These are phyloP conservation scores for Penicillium sp. DNA, from an alignment of 2,329 filamentous ascomycete species.

Conservation along the genomic window DNA sequence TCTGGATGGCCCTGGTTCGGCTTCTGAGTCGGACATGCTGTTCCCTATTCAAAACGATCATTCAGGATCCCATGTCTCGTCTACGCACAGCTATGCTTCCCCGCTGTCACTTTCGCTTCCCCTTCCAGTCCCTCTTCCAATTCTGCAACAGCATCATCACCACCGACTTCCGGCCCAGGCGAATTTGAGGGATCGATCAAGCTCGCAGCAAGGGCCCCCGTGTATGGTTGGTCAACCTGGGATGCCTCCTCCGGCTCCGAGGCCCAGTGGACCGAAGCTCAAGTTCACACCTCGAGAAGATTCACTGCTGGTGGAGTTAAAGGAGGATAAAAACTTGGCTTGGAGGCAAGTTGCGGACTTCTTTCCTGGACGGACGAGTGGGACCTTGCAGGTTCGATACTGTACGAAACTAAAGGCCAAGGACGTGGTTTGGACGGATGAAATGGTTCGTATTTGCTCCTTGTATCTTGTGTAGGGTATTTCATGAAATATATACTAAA, in stretches of 20 bases:
- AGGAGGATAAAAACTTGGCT: conserved; percentile 90
- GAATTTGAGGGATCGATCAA: conserved; percentile 34
- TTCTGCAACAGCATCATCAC: conserved; percentile 68
- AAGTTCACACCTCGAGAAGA: conserved; percentile 95
- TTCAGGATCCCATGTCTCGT: conserved; percentile 28
- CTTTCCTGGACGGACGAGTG: conserved; percentile 86
- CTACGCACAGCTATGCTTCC: conserved; percentile 37
- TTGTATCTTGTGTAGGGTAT: background rate
- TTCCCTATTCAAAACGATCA: conserved; percentile 34
- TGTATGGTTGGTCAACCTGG: conserved; percentile 83
- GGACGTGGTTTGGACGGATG: conserved; percentile 88
- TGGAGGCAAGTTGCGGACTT: conserved; percentile 99
- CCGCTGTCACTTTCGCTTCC: conserved; percentile 45
- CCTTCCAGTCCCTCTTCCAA: conserved; percentile 15
- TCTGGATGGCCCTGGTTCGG: conserved; percentile 29
- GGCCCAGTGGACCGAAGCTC: conserved; percentile 82
- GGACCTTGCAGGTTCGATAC: conserved; percentile 89
- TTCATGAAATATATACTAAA: background rate
- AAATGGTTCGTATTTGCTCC: conserved; percentile 63
- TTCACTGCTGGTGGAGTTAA: conserved; percentile 80
- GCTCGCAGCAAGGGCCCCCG: conserved; percentile 58
- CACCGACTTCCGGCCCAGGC: conserved; percentile 75
- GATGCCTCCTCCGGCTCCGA: conserved; percentile 79
- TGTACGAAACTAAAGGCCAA: conserved; percentile 95
- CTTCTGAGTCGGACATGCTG: conserved; percentile 35